Evolutionary conservation across 192 early-diverging fungal genomes (phyloP), one percentile per base, ranked within the genome.

Genomic region (Rhizophagus clarus): DNA sequence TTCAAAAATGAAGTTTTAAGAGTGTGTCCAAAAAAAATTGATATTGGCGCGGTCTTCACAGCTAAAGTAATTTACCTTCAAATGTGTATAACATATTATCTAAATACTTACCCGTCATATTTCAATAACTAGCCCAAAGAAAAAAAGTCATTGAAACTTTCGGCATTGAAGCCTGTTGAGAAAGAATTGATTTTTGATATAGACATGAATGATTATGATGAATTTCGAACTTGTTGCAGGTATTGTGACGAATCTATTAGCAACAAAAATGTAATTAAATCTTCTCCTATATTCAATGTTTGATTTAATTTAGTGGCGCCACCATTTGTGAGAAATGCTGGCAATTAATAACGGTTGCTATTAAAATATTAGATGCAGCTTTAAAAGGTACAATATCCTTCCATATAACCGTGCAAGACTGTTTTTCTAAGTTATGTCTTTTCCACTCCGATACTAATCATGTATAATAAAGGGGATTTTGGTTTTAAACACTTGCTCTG

Each of bases 161-260:
- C 89, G 6, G 92, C 90, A 10, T 96, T 97, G 80, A 82, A 87
- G 14, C 94, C 98, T 0, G 83, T 92, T 12, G 87, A 95, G 71
- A 93, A 96, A 77, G 98, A 99, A 82, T 86, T 99, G 56, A 95
- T 99, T 37, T 96, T 99, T 89, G 98, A 99, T 93, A 97, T 99
- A 77, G 98, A 99, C 89, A 96, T 99, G 96, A 97, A 96, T 1
- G 98, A 99, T 85, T 99, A 99, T 80, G 97, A 99, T 84, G 97
- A 98, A 42, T 90, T 99, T 62, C 89, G 97, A 61, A 97, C 96
- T 9, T 99, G 97, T 83, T 99, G 96, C 88, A 90, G 87, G 72
- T 34, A 61, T 26, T 37, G 0, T 81, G 60, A 2, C 12, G 4
- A 26, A 47, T 72, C 22, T 45, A 26, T 4, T 47, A 26, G 22